Evolutionary conservation across 2,329 filamentous ascomycete genomes (phyloP), one percentile per base, ranked within the genome.

Genomic region (Cladophialophora yegresii): DNA sequence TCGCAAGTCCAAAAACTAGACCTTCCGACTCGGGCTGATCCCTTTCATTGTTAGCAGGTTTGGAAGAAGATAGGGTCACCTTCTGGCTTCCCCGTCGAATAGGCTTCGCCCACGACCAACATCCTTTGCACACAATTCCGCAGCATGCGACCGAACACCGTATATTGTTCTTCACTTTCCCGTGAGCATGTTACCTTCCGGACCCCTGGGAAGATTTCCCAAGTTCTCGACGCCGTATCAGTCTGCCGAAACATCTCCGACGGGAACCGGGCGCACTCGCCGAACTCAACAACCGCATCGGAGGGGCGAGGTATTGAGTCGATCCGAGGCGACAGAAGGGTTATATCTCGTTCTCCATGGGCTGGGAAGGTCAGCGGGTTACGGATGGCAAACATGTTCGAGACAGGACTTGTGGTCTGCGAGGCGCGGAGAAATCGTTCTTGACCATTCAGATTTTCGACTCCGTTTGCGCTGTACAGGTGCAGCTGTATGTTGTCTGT

Each of bases 31-130:
- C 61, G 63, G 68, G 66, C 83, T 84, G 82, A 89, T 70, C 88
- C 88, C 83, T 90, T 50, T 88, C 84, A 83, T 59, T 86, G 82
- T 85, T 80, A 86, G 84, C 90, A 96, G 92, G 89, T 96, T 96
- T 89, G 91, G 92, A 84, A 90, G 92, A 82, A 91, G 92, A 90
- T 96, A 92, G 67, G 65, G 53, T 65, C 65, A 62, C 65, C 57
- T 65, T 64, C 60, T 62, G 61, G 60, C 62, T 66, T 67, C 65
- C 65, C 60, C 61, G 45, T 62, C 64, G 36, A 62, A 57, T 54
- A 45, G 55, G 62, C 62, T 47, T 57, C 58, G 61, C 58, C 47
- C 50, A 61, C 64, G 59, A 61, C 56, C 62, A 62, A 32, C 28
- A 51, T 49, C 61, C 49, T 58, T 64, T 50, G 32, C 58, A 58